Evolutionary conservation across 2,329 filamentous ascomycete genomes (phyloP).

Genomic region (Botrytis fabae): DNA sequence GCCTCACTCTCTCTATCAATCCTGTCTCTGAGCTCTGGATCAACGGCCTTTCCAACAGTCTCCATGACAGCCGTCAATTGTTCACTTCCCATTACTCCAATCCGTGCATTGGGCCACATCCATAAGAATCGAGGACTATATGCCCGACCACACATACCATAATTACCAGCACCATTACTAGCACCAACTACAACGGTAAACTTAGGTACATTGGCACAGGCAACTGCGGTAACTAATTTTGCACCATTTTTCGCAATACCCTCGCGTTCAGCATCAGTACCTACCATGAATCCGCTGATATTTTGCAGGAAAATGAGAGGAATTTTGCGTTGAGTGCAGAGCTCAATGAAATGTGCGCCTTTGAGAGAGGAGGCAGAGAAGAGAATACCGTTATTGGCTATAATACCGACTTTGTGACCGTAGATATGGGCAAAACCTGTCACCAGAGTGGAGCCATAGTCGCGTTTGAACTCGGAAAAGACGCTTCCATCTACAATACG

Average conservation of each 20-base stretch:
- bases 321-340: slow-evolving; percentile 86
- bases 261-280: slow-evolving; percentile 84
- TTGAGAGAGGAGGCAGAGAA: slow-evolving; percentile 89
- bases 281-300: slow-evolving; percentile 98
- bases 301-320: slow-evolving; percentile 94
- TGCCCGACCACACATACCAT: slow-evolving; percentile 95
- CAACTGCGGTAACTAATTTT: slow-evolving; percentile 93
- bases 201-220: slow-evolving; percentile 92
- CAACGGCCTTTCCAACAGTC: slow-evolving; percentile 80
- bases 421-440: slow-evolving; percentile 91
- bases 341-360: slow-evolving; percentile 94
- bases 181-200: slow-evolving; percentile 96
- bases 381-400: slow-evolving; percentile 95
- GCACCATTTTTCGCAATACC: slow-evolving; percentile 98
- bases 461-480: slow-evolving; percentile 92
- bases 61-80: slow-evolving; percentile 93
- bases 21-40: slow-evolving; percentile 75
- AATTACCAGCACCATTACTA: slow-evolving; percentile 92
- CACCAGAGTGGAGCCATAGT: slow-evolving; percentile 85
- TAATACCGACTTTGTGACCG: slow-evolving; percentile 85
- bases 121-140: slow-evolving; percentile 90
- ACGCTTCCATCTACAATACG: slow-evolving; percentile 87
- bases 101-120: slow-evolving; percentile 97
- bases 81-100: slow-evolving; percentile 94
- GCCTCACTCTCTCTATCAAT: slow-evolving; percentile 92